Evolutionary conservation across 371 early-diverging fungal species (phyloP).

Genomic region (Rhizomucor pusillus): DNA sequence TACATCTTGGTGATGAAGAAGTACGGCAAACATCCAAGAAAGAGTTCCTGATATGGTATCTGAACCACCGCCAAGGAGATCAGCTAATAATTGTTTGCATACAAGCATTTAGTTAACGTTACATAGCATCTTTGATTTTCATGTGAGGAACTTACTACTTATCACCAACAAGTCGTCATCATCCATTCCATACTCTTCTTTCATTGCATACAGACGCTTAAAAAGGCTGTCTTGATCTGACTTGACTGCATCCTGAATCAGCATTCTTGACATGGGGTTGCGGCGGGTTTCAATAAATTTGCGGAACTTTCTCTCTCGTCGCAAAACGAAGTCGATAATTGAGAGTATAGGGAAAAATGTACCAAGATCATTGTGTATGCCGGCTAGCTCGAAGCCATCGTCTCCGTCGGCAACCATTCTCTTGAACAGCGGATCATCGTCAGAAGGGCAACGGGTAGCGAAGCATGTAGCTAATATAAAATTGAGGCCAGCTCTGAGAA

Average conservation of each 20-base stretch:
- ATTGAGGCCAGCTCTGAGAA: constrained; percentile 11
- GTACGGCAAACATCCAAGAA: constrained; percentile 14
- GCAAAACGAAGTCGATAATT: constrained; percentile 2
- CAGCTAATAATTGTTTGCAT: constrained; percentile 7
- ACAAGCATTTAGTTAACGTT: background rate
- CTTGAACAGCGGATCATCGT: constrained; percentile 12
- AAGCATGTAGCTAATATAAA: constrained; percentile 8
- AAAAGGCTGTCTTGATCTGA: constrained; percentile 11
- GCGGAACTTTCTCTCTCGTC: background rate
- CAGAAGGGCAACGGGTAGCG: constrained; percentile 8
- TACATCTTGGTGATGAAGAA: constrained; percentile 15
- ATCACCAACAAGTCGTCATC: constrained; percentile 14
- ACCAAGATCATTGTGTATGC: constrained; percentile 11
- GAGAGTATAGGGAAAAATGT: constrained; percentile 14
- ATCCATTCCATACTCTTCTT: constrained; percentile 14
- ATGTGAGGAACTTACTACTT: constrained; percentile 11
- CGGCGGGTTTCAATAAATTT: constrained; percentile 3
- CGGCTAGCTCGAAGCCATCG: background rate
- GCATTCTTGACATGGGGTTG: background rate
- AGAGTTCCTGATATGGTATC: constrained; percentile 16
- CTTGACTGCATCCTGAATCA: constrained; percentile 4
- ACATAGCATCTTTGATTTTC: too few species aligned
- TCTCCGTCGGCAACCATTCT: constrained; percentile 7
- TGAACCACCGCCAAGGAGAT: constrained; percentile 16
- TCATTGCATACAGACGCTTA: constrained; percentile 14